Conservation (phyloP, 768 basidiomycete genomes). For the Heimioporus sp. region DNA sequence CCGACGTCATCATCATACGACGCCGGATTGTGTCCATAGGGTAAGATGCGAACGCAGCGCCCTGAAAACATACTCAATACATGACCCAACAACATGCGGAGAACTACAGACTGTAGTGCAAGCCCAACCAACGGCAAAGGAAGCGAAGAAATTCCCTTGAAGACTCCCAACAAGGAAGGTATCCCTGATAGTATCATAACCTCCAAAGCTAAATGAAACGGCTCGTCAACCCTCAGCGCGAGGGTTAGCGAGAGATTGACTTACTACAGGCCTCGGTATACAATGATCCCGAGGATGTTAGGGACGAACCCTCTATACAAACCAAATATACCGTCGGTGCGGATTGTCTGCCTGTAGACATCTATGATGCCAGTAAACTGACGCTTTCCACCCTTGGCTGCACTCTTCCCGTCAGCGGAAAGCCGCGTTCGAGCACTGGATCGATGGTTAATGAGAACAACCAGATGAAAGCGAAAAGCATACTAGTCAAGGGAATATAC, state of each 20-base stretch:
- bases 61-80: conserved; percentile 18
- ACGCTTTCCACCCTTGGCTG: conserved; percentile 36
- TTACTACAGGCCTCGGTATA: conserved; percentile 45
- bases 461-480: neutral
- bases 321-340: conserved; percentile 39
- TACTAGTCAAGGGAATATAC: conserved; percentile 48
- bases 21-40: conserved; percentile 45
- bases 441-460: neutral
- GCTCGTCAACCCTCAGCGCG: neutral
- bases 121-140: conserved; percentile 41
- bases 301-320: conserved; percentile 44
- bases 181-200: conserved; percentile 40
- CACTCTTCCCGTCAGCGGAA: conserved; percentile 38
- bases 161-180: conserved; percentile 38
- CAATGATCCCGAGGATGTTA: conserved; percentile 39
- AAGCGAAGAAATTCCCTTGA: conserved; percentile 39
- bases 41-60: conserved; percentile 39
- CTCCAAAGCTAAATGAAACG: conserved; percentile 36
- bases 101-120: conserved; percentile 36
- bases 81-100: neutral
- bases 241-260: conserved; percentile 7
- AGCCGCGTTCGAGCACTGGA: conserved; percentile 41
- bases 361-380: conserved; percentile 42
- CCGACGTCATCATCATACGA: conserved; percentile 49
- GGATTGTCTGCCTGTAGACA: conserved; percentile 43